Evolutionary conservation across 257 asterid genomes (phyloP).

Genomic region (Salvia splendens): DNA sequence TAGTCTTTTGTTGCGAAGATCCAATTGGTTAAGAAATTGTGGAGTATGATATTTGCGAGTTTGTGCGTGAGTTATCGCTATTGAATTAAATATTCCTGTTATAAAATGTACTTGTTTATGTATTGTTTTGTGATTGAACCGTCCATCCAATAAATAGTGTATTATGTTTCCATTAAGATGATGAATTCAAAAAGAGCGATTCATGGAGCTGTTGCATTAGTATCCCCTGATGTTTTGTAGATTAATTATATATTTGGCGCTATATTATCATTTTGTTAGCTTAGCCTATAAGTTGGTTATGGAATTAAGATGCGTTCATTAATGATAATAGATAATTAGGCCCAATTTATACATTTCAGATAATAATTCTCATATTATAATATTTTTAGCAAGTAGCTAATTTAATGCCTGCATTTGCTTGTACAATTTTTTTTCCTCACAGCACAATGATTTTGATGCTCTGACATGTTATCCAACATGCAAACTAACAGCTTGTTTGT

Average conservation of each 20-base stretch:
- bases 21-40: not conserved
- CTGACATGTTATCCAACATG: not conserved
- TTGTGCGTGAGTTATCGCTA: not conserved
- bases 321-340: not conserved
- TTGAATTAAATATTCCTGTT: not conserved
- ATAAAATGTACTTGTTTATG: not conserved
- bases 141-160: not conserved
- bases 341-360: not conserved
- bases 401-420: not conserved
- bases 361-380: not conserved
- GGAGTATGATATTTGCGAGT: not conserved
- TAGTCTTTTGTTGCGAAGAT: not conserved
- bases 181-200: not conserved
- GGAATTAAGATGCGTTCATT: not conserved
- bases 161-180: conserved; percentile 9
- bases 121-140: not conserved
- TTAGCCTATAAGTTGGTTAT: not conserved
- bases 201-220: not conserved
- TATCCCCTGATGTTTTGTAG: not conserved
- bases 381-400: not conserved
- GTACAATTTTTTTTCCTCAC: not conserved
- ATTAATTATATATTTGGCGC: not conserved
- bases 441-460: not conserved
- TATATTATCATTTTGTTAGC: not conserved
- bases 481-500: not conserved